Evolutionary conservation across 805 yeast genomes (phyloP).

Genomic region (Priceomyces medius): DNA sequence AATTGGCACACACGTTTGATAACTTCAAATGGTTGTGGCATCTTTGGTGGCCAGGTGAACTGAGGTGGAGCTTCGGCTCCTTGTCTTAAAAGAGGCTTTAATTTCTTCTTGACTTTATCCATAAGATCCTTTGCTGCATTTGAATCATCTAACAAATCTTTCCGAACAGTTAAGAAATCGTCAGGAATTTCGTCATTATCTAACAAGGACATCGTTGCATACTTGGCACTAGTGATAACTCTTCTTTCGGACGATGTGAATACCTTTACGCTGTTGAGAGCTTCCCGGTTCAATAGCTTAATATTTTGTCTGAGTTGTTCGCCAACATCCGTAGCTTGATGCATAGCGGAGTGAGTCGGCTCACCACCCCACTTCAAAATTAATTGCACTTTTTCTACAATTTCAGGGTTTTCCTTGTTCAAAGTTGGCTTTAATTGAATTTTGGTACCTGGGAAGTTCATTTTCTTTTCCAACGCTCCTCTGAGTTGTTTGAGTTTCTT

Average conservation of each 20-base stretch:
- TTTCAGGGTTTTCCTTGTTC: constrained; percentile 53
- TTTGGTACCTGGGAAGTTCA: constrained; percentile 92
- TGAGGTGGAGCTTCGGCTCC: constrained; percentile 97
- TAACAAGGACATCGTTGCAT: constrained; percentile 75
- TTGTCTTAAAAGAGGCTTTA: constrained; percentile 89
- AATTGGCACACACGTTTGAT: constrained; percentile 91
- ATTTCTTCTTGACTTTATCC: constrained; percentile 96
- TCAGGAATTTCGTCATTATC: constrained; percentile 54
- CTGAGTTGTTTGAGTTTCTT: constrained; percentile 73
- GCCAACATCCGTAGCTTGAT: constrained; percentile 93
- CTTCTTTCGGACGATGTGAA: constrained; percentile 93
- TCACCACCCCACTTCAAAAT: constrained; percentile 99
- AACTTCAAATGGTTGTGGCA: constrained; percentile 96
- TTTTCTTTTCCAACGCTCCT: constrained; percentile 82
- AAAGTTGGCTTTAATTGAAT: constrained; percentile 91
- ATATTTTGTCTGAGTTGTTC: constrained; percentile 93
- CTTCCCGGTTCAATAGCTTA: constrained; percentile 78
- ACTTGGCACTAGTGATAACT: constrained; percentile 87
- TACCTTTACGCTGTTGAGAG: constrained; percentile 80
- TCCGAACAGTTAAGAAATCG: constrained; percentile 76
- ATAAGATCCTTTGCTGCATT: constrained; percentile 97
- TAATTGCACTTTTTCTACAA: constrained; percentile 92
- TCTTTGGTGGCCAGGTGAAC: constrained; percentile 97
- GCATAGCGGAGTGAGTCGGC: constrained; percentile 95
- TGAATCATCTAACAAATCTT: constrained; percentile 90